A percentile compares a stretch with the other conserved stretches of the same genome.
These are phyloP conservation scores for Sporothrix euskadiensis DNA, from an alignment of 2,329 filamentous ascomycete species.

Conservation along the genomic window DNA sequence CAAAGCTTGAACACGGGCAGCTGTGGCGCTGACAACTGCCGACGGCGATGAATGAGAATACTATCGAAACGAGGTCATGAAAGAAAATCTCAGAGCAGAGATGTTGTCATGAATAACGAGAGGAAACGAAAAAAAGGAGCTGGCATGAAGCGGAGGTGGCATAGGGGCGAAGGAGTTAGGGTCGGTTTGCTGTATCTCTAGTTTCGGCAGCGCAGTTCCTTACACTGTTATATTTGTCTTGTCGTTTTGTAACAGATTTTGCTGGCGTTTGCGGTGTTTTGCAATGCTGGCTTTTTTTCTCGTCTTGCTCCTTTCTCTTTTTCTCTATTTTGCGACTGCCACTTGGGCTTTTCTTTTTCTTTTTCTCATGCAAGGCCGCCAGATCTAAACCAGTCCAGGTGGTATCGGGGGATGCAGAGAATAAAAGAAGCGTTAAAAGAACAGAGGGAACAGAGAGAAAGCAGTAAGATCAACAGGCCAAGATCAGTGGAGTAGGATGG, in stretches of 20 bases:
- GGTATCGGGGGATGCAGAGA: neutral
- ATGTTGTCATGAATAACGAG: neutral
- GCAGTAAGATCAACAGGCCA: slow-evolving; percentile 12
- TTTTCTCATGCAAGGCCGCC: slow-evolving; percentile 14
- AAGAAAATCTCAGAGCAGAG: neutral
- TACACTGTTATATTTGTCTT: neutral
- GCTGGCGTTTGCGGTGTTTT: slow-evolving; percentile 1
- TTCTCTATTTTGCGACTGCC: neutral
- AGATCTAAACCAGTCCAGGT: slow-evolving; percentile 16
- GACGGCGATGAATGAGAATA: neutral
- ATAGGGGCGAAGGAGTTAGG: neutral
- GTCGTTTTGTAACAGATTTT: neutral
- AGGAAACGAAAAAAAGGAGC: neutral
- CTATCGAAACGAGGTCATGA: neutral
- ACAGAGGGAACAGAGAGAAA: neutral
- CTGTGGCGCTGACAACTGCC: neutral
- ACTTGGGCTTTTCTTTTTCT: neutral
- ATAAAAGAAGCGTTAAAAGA: neutral
- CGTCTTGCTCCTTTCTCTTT: neutral
- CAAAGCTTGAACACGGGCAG: neutral
- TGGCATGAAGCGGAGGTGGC: slow-evolving; percentile 7
- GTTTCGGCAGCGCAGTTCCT: neutral
- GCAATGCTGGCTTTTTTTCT: neutral
- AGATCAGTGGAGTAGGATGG: neutral
- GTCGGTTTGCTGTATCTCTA: slow-evolving; percentile 1